Percentiles rank a stretch among this genome's conserved stretches.
Evolutionary conservation across 805 yeast genomes (phyloP).

Genomic region (Candida montana): DNA sequence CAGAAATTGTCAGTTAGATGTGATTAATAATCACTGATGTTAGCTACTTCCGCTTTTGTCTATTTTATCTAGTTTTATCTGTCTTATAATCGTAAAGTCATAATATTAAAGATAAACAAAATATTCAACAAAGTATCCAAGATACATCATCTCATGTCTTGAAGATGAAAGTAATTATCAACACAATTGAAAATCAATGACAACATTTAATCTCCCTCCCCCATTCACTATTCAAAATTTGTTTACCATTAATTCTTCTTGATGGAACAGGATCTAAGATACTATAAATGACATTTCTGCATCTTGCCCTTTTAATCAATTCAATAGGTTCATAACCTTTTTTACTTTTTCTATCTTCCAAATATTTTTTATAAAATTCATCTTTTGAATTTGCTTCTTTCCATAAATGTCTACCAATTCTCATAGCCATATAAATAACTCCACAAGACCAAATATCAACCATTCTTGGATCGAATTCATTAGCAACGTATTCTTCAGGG

Average conservation of each 20-base stretch:
- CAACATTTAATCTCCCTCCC: conserved; percentile 66
- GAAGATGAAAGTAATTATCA: too few relatives aligned
- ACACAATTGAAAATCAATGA: conserved; percentile 4
- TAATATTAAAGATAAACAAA: too few relatives aligned
- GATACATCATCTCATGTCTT: too few relatives aligned
- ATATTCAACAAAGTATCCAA: too few relatives aligned
- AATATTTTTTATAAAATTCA: conserved; percentile 70
- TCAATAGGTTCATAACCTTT: conserved; percentile 93
- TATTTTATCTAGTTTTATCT: too few relatives aligned
- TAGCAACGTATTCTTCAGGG: conserved; percentile 68
- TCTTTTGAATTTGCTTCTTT: conserved; percentile 75
- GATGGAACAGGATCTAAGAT: conserved; percentile 88
- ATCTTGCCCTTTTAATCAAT: conserved; percentile 72
- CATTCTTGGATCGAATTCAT: conserved; percentile 73
- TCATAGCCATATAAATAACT: conserved; percentile 87
- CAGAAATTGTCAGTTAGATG: too few relatives aligned
- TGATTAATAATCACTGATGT: too few relatives aligned
- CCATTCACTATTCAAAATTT: conserved; percentile 91
- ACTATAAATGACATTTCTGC: conserved; percentile 89
- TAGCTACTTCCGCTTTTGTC: too few relatives aligned
- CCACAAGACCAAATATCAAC: conserved; percentile 94
- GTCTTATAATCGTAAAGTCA: too few relatives aligned
- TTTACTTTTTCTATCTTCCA: conserved; percentile 72
- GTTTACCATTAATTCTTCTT: conserved; percentile 83
- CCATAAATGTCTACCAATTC: conserved; percentile 95